These are phyloP conservation scores for cucumber (Cucumis sativus) DNA, from an alignment of 306 rosid genomes.

Conservation along the genomic window DNA sequence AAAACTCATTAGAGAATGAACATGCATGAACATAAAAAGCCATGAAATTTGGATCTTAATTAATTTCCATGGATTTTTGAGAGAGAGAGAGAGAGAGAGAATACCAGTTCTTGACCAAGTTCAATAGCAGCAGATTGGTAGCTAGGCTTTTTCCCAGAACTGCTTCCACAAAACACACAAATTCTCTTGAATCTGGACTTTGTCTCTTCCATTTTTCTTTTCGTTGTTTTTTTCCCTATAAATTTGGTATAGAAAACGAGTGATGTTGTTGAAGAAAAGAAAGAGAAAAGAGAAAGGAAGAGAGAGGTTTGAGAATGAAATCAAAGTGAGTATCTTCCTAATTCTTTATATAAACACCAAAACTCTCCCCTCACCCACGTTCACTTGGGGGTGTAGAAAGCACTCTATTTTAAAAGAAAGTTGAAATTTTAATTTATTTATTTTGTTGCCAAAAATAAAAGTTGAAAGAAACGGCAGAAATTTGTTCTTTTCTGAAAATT, in stretches of 20 bases:
- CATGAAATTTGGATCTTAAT: neutral
- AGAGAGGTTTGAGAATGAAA: conserved; percentile 24
- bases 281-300: neutral
- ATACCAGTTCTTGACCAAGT: conserved; percentile 83
- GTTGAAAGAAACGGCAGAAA: neutral
- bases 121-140: conserved; percentile 94
- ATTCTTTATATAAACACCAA: conserved; percentile 12
- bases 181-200: conserved; percentile 80
- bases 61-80: neutral
- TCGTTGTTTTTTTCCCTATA: neutral
- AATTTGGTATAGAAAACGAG: neutral
- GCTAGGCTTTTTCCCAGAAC: conserved; percentile 84
- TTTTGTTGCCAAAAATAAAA: neutral
- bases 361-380: neutral
- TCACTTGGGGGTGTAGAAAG: neutral
- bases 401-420: neutral
- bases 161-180: conserved; percentile 97
- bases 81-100: neutral
- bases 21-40: neutral
- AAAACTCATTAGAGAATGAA: neutral
- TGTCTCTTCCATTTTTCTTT: conserved; percentile 51
- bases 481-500: neutral
- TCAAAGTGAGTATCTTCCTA: conserved; percentile 12
- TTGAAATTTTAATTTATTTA: neutral
- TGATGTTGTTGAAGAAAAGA: conserved; percentile 6